phyloP scores from a whole-genome alignment of 805 yeast genomes.

The Spathaspora girioi region DNA sequence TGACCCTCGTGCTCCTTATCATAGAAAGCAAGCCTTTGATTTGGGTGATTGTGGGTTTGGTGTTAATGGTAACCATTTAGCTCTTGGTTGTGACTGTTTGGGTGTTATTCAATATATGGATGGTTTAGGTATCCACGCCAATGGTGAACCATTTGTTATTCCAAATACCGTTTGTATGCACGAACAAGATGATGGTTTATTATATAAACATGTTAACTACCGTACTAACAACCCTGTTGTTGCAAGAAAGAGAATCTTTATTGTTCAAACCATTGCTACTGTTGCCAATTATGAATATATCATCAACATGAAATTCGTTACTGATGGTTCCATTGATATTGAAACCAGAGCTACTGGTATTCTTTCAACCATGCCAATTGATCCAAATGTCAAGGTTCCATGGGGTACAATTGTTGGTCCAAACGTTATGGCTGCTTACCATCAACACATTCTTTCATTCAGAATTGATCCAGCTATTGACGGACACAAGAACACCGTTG shows the following conservation, averaged over 20 bases:
- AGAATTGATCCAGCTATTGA: slow-evolving; percentile 81
- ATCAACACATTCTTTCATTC: slow-evolving; percentile 75
- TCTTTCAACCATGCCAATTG: slow-evolving; percentile 79
- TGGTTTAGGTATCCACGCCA: slow-evolving; percentile 50
- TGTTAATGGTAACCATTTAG: slow-evolving; percentile 61
- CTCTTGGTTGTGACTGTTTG: slow-evolving; percentile 77
- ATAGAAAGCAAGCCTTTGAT: slow-evolving; percentile 84
- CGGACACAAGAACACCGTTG: slow-evolving; percentile 74
- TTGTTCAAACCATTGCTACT: slow-evolving; percentile 77
- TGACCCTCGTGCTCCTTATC: slow-evolving; percentile 76
- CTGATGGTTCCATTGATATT: slow-evolving; percentile 73
- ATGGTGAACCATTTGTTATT: slow-evolving; percentile 59
- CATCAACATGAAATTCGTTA: slow-evolving; percentile 67
- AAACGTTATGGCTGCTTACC: slow-evolving; percentile 79
- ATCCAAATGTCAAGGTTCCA: slow-evolving; percentile 60
- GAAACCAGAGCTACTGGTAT: slow-evolving; percentile 87
- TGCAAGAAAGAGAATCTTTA: slow-evolving; percentile 75
- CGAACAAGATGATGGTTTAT: slow-evolving; percentile 72
- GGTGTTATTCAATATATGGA: slow-evolving; percentile 76
- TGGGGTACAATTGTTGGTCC: slow-evolving; percentile 79
- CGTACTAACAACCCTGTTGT: slow-evolving; percentile 69
- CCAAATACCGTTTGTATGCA: slow-evolving; percentile 78
- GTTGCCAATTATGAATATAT: slow-evolving; percentile 84
- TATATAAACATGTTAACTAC: slow-evolving; percentile 78
- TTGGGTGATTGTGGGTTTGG: slow-evolving; percentile 86